Conservation (phyloP, 148 eudicot genomes). For the Silene conica region DNA sequence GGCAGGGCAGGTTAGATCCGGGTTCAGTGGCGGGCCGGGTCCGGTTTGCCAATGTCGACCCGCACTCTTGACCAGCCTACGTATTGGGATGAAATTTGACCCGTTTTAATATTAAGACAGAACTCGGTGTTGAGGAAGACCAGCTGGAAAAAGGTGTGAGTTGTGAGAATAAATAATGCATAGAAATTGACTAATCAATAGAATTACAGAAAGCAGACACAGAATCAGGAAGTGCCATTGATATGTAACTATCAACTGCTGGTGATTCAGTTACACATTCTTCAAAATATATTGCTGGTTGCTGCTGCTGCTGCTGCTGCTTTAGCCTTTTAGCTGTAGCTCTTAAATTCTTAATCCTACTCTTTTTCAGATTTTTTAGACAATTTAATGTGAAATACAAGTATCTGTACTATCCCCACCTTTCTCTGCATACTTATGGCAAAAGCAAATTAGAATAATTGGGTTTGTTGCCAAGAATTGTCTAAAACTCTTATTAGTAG, state of each 20-base stretch:
- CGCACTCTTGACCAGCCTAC: no score
- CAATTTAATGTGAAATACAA: constrained; percentile 1
- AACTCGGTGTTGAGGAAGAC: no score
- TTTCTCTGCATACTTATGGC: neutral
- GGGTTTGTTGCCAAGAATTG: neutral
- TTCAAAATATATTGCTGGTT: neutral
- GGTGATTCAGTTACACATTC: neutral
- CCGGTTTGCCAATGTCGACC: no score
- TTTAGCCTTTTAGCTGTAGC: neutral
- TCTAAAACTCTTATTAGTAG: no score
- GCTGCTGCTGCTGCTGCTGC: neutral
- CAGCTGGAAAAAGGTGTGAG: neutral
- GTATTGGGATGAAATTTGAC: no score
- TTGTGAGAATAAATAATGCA: neutral
- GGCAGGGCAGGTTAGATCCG: no score
- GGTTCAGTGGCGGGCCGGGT: no score
- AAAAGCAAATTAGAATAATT: neutral
- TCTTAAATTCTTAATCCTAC: neutral
- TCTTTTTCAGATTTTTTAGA: neutral
- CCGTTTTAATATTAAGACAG: no score
- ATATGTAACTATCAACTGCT: constrained; percentile 8
- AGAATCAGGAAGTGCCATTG: neutral
- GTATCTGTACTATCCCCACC: neutral
- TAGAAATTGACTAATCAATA: constrained; percentile 9
- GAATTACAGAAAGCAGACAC: neutral